A percentile compares a stretch with the other conserved stretches of the same genome.
phyloP scores from a whole-genome alignment of 176 grass and related monocot species.

The Carex littledalei region DNA sequence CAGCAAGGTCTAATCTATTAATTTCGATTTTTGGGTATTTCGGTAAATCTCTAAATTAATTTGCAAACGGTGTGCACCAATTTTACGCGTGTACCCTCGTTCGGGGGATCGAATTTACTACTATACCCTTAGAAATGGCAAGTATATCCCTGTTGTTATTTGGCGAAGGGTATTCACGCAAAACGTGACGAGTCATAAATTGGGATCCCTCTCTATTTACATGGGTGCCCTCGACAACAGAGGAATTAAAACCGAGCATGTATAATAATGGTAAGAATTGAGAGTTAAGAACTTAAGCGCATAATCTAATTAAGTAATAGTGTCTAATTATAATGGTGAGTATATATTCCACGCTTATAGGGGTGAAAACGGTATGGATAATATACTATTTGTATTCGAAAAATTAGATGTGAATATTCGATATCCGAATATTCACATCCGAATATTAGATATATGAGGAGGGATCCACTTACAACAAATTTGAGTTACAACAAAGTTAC shows the following conservation, averaged over 20 bases:
- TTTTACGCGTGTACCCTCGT: background rate
- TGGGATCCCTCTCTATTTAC: constrained; percentile 14
- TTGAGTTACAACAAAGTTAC: no score
- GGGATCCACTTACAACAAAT: no score
- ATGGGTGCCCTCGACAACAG: background rate
- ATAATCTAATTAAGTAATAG: background rate
- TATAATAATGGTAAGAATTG: background rate
- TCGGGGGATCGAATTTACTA: background rate
- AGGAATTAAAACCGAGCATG: background rate
- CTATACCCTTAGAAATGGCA: background rate
- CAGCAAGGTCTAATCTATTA: constrained; percentile 21
- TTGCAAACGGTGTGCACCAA: background rate
- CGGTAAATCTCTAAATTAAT: constrained; percentile 18
- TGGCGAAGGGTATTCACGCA: constrained; percentile 19
- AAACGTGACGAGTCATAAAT: constrained; percentile 3
- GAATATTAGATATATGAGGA: no score
- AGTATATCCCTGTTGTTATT: background rate
- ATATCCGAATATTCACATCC: no score
- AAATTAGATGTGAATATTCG: no score
- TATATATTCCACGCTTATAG: no score
- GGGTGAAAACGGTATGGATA: no score
- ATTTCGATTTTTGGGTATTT: constrained; percentile 24
- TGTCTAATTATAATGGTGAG: no score
- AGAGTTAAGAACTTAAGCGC: background rate
- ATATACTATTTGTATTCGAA: no score